Evolutionary conservation across 352 stramenopile species (phyloP).

Genomic region (Aphanomyces stellatus): DNA sequence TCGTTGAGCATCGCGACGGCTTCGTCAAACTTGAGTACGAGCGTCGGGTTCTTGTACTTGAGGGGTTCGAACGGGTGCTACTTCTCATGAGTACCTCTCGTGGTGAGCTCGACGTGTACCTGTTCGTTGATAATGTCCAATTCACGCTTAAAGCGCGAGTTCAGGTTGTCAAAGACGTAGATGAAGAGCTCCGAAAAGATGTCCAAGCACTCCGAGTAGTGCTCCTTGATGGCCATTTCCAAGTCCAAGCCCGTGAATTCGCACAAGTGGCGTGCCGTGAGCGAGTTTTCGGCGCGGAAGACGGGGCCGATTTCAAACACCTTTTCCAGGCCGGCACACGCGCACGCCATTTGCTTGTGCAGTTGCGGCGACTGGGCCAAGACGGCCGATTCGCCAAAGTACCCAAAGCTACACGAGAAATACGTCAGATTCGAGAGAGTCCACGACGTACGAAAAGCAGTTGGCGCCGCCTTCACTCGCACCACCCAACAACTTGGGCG

Average conservation of each 20-base stretch:
- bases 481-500: conserved; percentile 96
- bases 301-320: conserved; percentile 99
- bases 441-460: conserved; percentile 84
- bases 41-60: conserved; percentile 91
- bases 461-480: conserved; percentile 96
- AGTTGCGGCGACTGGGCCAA: conserved; percentile 97
- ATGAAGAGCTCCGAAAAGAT: conserved; percentile 99
- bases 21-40: conserved; percentile 92
- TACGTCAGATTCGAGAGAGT: background rate
- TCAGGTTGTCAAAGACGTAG: conserved; percentile 98
- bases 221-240: conserved; percentile 99
- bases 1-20: conserved; percentile 90
- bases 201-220: conserved; percentile 98
- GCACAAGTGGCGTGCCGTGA: conserved; percentile 98
- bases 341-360: conserved; percentile 99
- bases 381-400: conserved; percentile 97
- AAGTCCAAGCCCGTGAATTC: conserved; percentile 99
- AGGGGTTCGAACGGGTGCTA: conserved; percentile 95
- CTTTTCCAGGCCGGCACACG: conserved; percentile 96
- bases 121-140: conserved; percentile 94
- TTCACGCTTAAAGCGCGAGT: conserved; percentile 90
- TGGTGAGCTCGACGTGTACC: too few species aligned
- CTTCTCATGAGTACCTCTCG: too few species aligned
- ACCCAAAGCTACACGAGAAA: conserved; percentile 64
- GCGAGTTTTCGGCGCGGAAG: conserved; percentile 99